Conservation (phyloP, 1,284 basidiomycete genomes). For the Gymnopus androsaceus region DNA sequence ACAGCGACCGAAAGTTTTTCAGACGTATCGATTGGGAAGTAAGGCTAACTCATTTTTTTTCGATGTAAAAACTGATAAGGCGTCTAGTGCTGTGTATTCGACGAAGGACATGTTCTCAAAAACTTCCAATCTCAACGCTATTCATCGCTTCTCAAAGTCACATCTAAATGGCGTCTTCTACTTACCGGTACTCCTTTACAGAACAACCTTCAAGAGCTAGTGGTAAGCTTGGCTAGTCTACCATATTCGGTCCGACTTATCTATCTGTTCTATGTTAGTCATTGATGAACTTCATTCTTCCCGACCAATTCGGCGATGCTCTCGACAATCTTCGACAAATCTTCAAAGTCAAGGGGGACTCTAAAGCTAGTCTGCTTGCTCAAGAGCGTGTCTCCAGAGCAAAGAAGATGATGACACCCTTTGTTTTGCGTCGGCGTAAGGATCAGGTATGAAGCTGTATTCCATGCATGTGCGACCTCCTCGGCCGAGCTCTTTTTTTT, state of each 20-base stretch:
- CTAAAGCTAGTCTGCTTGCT: slow-evolving; percentile 83
- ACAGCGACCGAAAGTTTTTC: slow-evolving; percentile 91
- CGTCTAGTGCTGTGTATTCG: slow-evolving; percentile 82
- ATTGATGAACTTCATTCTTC: slow-evolving; percentile 97
- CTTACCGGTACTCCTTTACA: slow-evolving; percentile 96
- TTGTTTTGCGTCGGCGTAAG: slow-evolving; percentile 94
- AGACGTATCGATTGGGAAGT: slow-evolving; percentile 91
- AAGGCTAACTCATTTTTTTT: slow-evolving; percentile 29
- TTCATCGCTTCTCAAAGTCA: slow-evolving; percentile 83
- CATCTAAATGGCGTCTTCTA: slow-evolving; percentile 87
- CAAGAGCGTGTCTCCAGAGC: slow-evolving; percentile 91
- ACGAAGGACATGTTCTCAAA: slow-evolving; percentile 96
- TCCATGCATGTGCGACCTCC: slow-evolving; percentile 6
- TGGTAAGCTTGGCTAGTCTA: slow-evolving; percentile 57
- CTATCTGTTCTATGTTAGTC: slow-evolving; percentile 66
- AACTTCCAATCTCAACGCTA: slow-evolving; percentile 97
- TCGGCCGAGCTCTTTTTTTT: slow-evolving; percentile 6
- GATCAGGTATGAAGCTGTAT: slow-evolving; percentile 61
- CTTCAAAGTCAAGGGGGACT: slow-evolving; percentile 94
- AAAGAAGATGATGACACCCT: slow-evolving; percentile 99
- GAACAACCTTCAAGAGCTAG: slow-evolving; percentile 91
- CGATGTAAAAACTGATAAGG: slow-evolving; percentile 5
- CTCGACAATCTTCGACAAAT: slow-evolving; percentile 85
- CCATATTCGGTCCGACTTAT: no score
- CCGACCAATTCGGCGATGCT: slow-evolving; percentile 81